Evolutionary conservation across 345 rosid genomes (phyloP), one percentile per base, ranked within the genome.

Genomic region (Populus tremula): DNA sequence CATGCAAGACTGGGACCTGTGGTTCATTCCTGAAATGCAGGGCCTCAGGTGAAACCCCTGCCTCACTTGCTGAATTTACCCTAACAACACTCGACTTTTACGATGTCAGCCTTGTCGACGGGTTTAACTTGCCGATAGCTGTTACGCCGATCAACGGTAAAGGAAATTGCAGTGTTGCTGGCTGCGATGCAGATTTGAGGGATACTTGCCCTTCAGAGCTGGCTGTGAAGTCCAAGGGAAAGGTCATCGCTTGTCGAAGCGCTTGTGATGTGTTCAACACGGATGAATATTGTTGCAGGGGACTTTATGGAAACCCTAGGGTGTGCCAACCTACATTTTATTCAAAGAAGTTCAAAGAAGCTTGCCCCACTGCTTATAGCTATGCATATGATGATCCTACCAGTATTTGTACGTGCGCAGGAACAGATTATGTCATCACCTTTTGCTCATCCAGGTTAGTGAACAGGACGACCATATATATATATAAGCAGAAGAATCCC

Each of bases 21-120:
- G 84, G 84, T 4, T 4, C 61, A 12, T 5, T 56, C 50, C 41
- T 82, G 6, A 74, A 77, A 25, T 82, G 84, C 31, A 36, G 11
- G 20, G 69, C 49, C 18, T 68, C 84, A 20, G 79, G 81, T 18
- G 20, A 16, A 27, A 36, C 81, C 2, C 84, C 84, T 0, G 79
- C 62, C 17, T 84, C 99, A 8, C 89, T 95, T 16, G 90, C 99
- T 0, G 99, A 95, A 73, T 93, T 95, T 76, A 93, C 99, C 10
- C 80, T 95, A 18, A 80, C 93, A 0, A 5, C 69, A 0, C 0
- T 49, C 0, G 91, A 95, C 67, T 93, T 77, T 80, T 95, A 95
- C 79, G 99, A 95, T 50, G 98, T 93, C 23, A 95, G 99, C 87
- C 93, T 95, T 5, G 98, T 91, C 0, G 98, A 95, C n/a, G 98